Evolutionary conservation across 805 yeast species (phyloP), one percentile per base, ranked within the genome.

Genomic region (Hanseniaspora meyeri): DNA sequence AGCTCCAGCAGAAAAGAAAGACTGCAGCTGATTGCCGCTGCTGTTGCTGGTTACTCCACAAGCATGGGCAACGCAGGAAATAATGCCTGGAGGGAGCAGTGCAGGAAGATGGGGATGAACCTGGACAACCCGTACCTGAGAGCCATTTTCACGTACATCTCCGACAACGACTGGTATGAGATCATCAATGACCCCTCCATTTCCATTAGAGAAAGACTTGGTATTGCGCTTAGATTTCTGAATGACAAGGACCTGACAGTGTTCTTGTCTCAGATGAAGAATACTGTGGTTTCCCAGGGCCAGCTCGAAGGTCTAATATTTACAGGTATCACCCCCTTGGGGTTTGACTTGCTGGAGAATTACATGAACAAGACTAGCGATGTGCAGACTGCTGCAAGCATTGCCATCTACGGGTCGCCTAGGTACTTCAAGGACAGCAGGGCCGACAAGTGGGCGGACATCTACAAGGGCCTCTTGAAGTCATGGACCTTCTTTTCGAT

Each of bases 91-190:
- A 83, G 87, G 63, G 95, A 88, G 57, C 96, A 88, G 66, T 91
- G 97, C 66, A 81, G 96, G 55, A 77, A 77, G 58, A 78, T 91
- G 76, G 86, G 97, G 0, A 78, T 85, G n/a, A 96, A 88, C 62
- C 73, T 91, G 57, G 91, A 85, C 12, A 83, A 87, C 64, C 96
- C 97, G 0, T 91, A 91, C 65, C 70, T 91, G 59, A 72, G 97
- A 46, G 96, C 95, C 0, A 86, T 91, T 1, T 91, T 91, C 73
- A 96, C 96, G 0, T 91, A 82, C 62, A 84, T 91, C 55, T 89
- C 96, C 0, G 96, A 91, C 65, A 85, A 87, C 48, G 93, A 90
- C 61, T 91, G 97, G 97, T 84, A 91, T 83, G 97, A 88, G 64
- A 95, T 91, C 1, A 73, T 91, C 53, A 95, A 88, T 65, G 97